Percentiles rank a stretch among this genome's conserved stretches.
Evolutionary conservation across 106 monocot species (phyloP).

Genomic region (Phalaenopsis aphrodite): DNA sequence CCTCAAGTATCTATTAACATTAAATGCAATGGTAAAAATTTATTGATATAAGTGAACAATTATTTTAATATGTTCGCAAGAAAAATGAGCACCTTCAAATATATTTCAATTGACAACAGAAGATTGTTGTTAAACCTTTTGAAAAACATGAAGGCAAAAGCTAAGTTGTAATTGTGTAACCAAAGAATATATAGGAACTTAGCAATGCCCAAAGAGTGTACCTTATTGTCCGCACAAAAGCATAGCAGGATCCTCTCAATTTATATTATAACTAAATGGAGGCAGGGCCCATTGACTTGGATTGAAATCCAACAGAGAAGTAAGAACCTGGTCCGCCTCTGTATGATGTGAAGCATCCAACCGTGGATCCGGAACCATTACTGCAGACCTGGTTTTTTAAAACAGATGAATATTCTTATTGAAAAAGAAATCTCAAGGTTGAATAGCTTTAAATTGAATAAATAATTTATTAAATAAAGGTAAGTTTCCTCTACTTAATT

Average conservation of each 20-base stretch:
- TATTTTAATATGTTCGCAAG: neutral
- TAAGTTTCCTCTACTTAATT: too few relatives aligned
- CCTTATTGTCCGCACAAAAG: neutral
- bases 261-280: conserved; percentile 25
- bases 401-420: neutral
- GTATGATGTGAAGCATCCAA: conserved; percentile 55
- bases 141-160: too few relatives aligned
- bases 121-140: neutral
- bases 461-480: too few relatives aligned
- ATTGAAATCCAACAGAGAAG: conserved; percentile 55
- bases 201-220: neutral
- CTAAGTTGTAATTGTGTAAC: neutral
- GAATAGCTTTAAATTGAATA: neutral
- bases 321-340: conserved; percentile 69
- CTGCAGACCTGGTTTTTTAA: conserved; percentile 45
- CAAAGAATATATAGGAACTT: neutral
- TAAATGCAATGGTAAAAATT: neutral
- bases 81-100: neutral
- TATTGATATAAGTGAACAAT: neutral
- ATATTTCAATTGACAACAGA: neutral
- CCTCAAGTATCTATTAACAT: neutral
- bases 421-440: neutral
- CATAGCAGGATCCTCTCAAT: neutral
- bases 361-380: conserved; percentile 83
- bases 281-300: conserved; percentile 72